A percentile compares a stretch with the other conserved stretches of the same genome.
These are phyloP conservation scores for Gymnopilus junonius DNA, from an alignment of 768 basidiomycete genomes.

Conservation along the genomic window DNA sequence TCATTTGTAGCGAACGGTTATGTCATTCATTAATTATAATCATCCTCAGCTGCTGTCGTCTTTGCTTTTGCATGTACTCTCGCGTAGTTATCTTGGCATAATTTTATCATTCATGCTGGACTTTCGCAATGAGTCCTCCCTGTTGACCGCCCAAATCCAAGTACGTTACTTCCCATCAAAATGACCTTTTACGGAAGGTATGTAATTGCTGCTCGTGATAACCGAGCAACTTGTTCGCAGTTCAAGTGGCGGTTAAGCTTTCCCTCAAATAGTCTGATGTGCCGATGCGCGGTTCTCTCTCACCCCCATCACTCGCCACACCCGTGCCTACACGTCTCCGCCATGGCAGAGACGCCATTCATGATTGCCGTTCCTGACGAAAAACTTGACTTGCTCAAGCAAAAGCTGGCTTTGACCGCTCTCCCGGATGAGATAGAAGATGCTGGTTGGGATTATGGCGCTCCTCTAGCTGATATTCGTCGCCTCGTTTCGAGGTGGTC, in stretches of 20 bases:
- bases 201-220: not conserved
- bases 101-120: not conserved
- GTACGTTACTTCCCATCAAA: not conserved
- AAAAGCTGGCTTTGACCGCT: conserved; percentile 49
- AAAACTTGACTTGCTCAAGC: conserved; percentile 42
- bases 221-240: not conserved
- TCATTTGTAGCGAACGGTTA: not conserved
- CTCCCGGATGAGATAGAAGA: conserved; percentile 65
- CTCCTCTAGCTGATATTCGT: conserved; percentile 50
- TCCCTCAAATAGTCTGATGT: not conserved
- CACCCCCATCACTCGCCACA: not conserved
- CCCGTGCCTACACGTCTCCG: not conserved
- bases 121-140: too few relatives aligned
- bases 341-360: conserved; percentile 44
- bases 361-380: conserved; percentile 49
- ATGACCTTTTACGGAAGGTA: not conserved
- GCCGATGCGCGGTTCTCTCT: not conserved
- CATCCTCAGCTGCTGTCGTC: not conserved
- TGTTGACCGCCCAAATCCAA: not conserved
- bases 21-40: not conserved
- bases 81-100: not conserved
- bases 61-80: not conserved
- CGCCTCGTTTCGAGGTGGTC: conserved; percentile 53
- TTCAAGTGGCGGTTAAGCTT: not conserved
- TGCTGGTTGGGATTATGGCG: conserved; percentile 56